Evolutionary conservation across 2,329 filamentous ascomycete species (phyloP).

Genomic region (Hymenotorrendiella dingleyae): DNA sequence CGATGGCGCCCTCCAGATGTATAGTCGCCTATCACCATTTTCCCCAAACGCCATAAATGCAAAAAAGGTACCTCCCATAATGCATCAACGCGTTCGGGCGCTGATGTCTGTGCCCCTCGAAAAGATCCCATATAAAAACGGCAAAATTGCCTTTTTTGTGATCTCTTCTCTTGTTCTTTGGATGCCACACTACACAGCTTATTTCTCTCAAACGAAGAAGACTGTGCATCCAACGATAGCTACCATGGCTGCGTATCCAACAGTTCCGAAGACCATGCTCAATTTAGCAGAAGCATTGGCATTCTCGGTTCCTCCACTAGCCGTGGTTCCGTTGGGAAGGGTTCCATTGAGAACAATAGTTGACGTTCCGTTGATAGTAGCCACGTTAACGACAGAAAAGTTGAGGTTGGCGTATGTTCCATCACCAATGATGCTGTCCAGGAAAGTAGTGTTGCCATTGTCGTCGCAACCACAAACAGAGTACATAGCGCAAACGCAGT

Average conservation of each 20-base stretch:
- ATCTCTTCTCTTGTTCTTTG: too few species aligned
- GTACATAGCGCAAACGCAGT: conserved; percentile 54
- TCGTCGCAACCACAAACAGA: conserved; percentile 64
- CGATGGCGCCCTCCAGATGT: too few species aligned
- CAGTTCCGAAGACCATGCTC: conserved; percentile 3
- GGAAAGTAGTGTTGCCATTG: conserved; percentile 52
- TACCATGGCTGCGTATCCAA: conserved; percentile 27
- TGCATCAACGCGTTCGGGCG: too few species aligned
- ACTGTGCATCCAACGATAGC: conserved; percentile 22
- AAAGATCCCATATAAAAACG: too few species aligned
- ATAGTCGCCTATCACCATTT: too few species aligned
- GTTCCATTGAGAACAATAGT: conserved; percentile 73
- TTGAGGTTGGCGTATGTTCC: conserved; percentile 56
- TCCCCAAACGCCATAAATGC: too few species aligned
- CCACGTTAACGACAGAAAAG: conserved; percentile 55
- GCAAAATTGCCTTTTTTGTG: too few species aligned
- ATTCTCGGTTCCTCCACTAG: conserved; percentile 16
- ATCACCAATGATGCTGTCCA: conserved; percentile 59
- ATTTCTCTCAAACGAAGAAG: conserved; percentile 13
- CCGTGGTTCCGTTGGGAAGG: conserved; percentile 60
- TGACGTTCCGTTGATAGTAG: conserved; percentile 54
- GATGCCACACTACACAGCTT: too few species aligned
- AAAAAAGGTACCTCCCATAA: too few species aligned
- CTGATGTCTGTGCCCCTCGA: too few species aligned
- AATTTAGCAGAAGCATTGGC: conserved; percentile 25